Conservation (phyloP, 805 yeast species). For the Metschnikowia continentalis region DNA sequence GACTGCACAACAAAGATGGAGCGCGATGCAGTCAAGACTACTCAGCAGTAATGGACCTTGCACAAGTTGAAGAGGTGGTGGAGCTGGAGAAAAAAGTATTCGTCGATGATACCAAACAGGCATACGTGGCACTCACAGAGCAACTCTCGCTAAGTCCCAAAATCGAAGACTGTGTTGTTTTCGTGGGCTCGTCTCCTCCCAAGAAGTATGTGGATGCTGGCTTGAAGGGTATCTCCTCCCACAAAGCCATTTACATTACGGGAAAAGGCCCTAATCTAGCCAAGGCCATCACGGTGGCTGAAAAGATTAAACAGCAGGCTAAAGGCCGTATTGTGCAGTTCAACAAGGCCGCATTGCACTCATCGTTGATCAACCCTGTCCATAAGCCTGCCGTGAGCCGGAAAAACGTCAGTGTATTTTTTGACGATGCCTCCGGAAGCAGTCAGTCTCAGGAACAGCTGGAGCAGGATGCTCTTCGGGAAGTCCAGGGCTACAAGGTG, state of each 20-base stretch:
- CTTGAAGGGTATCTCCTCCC: constrained; percentile 7
- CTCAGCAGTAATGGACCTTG: constrained; percentile 1
- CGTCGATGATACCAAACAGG: not conserved
- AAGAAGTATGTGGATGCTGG: constrained; percentile 15
- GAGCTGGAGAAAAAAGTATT: constrained; percentile 3
- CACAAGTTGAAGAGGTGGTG: constrained; percentile 3
- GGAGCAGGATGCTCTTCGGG: constrained; percentile 8
- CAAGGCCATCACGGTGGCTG: constrained; percentile 21
- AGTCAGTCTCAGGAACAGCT: not conserved
- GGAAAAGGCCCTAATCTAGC: constrained; percentile 18
- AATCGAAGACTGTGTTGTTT: constrained; percentile 11
- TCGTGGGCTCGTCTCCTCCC: constrained; percentile 17
- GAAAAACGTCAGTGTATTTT: constrained; percentile 12
- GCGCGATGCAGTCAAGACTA: not conserved
- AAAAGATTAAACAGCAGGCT: constrained; percentile 17
- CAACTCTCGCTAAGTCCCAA: constrained; percentile 6
- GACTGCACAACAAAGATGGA: not conserved
- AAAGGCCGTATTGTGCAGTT: constrained; percentile 14
- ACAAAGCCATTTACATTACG: constrained; percentile 14
- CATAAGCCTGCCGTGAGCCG: constrained; percentile 12
- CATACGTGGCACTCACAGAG: constrained; percentile 4
- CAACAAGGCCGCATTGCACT: constrained; percentile 16
- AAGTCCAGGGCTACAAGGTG: constrained; percentile 21
- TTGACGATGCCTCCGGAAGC: constrained; percentile 4
- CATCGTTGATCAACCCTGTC: constrained; percentile 17